Evolutionary conservation across 805 yeast genomes (phyloP), one percentile per base, ranked within the genome.

Genomic region (Spathaspora girioi): DNA sequence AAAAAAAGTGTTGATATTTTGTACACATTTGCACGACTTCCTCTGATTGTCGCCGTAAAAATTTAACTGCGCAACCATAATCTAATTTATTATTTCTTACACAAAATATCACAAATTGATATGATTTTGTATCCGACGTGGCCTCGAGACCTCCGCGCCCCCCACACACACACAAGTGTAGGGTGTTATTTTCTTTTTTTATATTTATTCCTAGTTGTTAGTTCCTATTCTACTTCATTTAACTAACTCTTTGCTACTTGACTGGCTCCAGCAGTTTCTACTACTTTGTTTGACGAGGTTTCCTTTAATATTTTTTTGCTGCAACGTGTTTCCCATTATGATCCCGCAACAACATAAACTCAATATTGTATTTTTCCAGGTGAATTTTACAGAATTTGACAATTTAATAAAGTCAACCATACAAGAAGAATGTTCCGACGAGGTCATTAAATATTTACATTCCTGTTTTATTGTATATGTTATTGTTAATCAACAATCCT

Each of bases 401-500:
- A 42, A 42, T 14, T n/a, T 42, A 20, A 42, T 42, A 11, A 42
- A n/a, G 15, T 23, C 8, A 42, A 14, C 14, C 15, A 1, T 42
- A 17, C n/a, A 7, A 23, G 26, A 12, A 11, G 18, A 20, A 14
- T 20, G 23, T 14, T n/a, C 17, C 14, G 11, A 14, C 11, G 31
- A 42, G 14, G 11, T 42, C 4, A 42, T 42, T 5, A 23, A 26
- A 20, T 42, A 42, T 9, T 42, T 42, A 23, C 47, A 45, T 20
- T 17, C 27, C 8, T 45, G 47, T 35, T 35, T 45, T 31, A 32
- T 12, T 5, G 42, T 20, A 12, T 45, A 45, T 19, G 29, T 20
- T 15, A 19, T 45, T 18, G 42, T 45, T 12, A 45, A 45, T 20
- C 47, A 45, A 45, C 47, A 45, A 45, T 1, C 18, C 11, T 32